These are phyloP conservation scores for Rhodotorula sp. DNA, from an alignment of 1,284 basidiomycete genomes.

Conservation along the genomic window DNA sequence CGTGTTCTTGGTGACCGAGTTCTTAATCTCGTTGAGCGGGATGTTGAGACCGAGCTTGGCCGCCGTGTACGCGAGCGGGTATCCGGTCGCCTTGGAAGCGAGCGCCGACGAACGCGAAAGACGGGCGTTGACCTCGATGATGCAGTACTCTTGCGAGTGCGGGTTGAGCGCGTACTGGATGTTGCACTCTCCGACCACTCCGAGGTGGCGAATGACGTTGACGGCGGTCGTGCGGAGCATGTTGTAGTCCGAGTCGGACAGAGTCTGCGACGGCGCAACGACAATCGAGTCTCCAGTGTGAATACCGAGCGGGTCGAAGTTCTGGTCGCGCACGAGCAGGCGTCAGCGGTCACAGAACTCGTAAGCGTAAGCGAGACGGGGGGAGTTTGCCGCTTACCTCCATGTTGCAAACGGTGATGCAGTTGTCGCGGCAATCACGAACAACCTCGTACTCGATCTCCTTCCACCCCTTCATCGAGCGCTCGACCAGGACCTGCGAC, in stretches of 20 bases:
- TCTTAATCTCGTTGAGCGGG: constrained; percentile 95
- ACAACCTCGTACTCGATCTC: constrained; percentile 99
- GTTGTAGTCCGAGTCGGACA: constrained; percentile 95
- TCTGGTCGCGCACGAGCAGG: constrained; percentile 56
- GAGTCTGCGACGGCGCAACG: constrained; percentile 93
- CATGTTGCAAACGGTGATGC: constrained; percentile 99
- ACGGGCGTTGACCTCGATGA: constrained; percentile 99
- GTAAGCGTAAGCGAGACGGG: not conserved
- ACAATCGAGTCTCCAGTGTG: constrained; percentile 99
- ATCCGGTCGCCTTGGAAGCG: constrained; percentile 97
- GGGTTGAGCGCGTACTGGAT: constrained; percentile 99
- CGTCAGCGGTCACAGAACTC: not conserved
- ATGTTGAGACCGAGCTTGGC: constrained; percentile 96
- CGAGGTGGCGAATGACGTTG: constrained; percentile 95
- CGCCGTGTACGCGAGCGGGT: constrained; percentile 96
- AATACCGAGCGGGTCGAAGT: constrained; percentile 97
- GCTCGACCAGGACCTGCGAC: constrained; percentile 96
- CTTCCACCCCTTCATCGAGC: constrained; percentile 99
- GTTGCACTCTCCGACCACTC: constrained; percentile 97
- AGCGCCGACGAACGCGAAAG: constrained; percentile 95
- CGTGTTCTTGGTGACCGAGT: constrained; percentile 93
- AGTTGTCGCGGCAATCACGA: constrained; percentile 95
- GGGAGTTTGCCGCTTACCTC: constrained; percentile 63
- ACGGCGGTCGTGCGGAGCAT: constrained; percentile 98
- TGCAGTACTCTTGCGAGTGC: constrained; percentile 91